Evolutionary conservation across 148 eudicot species (phyloP).

Genomic region (Chenopodium quinoa): DNA sequence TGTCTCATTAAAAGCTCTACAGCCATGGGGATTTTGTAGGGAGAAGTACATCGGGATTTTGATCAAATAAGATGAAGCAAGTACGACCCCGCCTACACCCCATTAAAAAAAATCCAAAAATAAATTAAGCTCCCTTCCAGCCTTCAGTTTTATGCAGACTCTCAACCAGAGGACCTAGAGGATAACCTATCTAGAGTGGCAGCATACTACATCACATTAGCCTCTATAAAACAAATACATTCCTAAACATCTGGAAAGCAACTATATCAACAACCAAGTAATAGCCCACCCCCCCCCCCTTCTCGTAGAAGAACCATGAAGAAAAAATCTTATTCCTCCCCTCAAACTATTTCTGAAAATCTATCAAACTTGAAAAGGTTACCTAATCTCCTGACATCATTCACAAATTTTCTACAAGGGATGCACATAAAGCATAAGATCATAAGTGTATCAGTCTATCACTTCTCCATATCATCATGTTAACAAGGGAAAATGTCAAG

Average conservation of each 20-base stretch:
- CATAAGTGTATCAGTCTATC: neutral
- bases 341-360: neutral
- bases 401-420: neutral
- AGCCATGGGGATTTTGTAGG: too few species aligned
- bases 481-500: neutral
- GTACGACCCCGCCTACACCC: too few species aligned
- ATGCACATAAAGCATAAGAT: neutral
- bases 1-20: too few species aligned
- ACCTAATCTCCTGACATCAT: neutral
- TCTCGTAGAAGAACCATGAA: neutral
- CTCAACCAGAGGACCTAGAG: too few species aligned
- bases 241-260: neutral
- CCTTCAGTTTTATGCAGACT: too few species aligned
- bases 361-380: neutral
- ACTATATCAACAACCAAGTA: neutral
- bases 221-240: neutral
- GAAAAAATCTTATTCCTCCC: too few species aligned
- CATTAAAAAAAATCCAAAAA: too few species aligned
- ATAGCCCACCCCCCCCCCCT: neutral
- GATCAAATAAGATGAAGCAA: too few species aligned
- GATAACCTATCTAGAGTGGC: too few species aligned
- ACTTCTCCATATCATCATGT: neutral
- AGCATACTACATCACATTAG: neutral
- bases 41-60: too few species aligned
- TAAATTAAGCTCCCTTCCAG: too few species aligned